Base-by-base conservation (phyloP, 208 protist genomes). In the Wallacemonas sp. region DNA sequence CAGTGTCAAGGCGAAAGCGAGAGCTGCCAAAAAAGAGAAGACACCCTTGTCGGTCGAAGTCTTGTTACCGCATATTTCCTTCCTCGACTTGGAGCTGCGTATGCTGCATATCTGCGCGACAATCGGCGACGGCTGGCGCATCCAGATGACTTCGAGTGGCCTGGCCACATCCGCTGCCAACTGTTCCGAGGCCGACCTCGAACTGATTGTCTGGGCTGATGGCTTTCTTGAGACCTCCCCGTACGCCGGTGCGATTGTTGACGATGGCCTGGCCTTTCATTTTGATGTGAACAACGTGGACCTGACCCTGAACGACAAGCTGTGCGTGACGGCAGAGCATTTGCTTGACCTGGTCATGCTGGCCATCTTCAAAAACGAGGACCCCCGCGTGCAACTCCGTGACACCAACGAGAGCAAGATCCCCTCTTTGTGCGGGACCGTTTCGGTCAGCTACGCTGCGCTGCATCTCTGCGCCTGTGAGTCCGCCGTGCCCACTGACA, bases 371-470 rank as follows among this genome's bases (percentile, higher is more conserved):
- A 29, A 46, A 0, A 41, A 71, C 11, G 84, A 87, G 36, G 84
- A 87, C 64, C 43, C 68, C 11, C 80, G 79, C 39, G 80, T 90
- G 12, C 74, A 87, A 56, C 70, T 90, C 12, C 73, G 72, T n/a
- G 52, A 85, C 41, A 63, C 56, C 8, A 57, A 65, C 30, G 41
- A 30, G 19, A 70, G 65, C 30, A 75, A 65, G 0, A 65, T 58
- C 14, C 76, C 80, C 8, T 52, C 77, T 62, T 78, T 90, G n/a
- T 60, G 65, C 29, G 84, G 80, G 1, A 47, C 33, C 6, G 61
- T 89, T 8, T 30, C 63, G 23, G 16, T 68, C 5, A 44, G 34
- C 6, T 39, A 48, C 49, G 12, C 16, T 17, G 48, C 34, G 24
- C 17, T 46, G 38, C 8, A 19, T 26, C 27, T 44, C 14, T 34